Evolutionary conservation across 768 basidiomycete genomes (phyloP).

Genomic region (Cyathus striatus): DNA sequence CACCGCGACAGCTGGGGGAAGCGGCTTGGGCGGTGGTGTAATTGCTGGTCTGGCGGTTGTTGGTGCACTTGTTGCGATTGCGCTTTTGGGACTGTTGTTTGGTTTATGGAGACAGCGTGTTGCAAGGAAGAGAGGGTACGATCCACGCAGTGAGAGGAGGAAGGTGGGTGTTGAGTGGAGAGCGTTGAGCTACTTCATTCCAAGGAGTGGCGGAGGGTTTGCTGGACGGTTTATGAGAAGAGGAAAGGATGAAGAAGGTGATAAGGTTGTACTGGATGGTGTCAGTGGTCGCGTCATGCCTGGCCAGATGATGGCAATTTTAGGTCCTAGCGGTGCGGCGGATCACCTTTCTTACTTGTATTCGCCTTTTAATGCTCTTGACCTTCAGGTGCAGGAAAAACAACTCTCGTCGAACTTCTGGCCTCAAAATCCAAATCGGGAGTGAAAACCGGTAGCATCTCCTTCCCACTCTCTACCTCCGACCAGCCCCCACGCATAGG

Average conservation of each 20-base stretch:
- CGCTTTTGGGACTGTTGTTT: constrained; percentile 53
- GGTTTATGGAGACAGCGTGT: constrained; percentile 59
- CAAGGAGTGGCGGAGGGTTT: constrained; percentile 14
- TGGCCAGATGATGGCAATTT: constrained; percentile 86
- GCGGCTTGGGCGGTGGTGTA: constrained; percentile 70
- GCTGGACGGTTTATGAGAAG: constrained; percentile 4
- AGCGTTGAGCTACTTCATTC: constrained; percentile 62
- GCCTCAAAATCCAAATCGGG: constrained; percentile 82
- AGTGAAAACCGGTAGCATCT: constrained; percentile 55
- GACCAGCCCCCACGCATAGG: constrained; percentile 53
- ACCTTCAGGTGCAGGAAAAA: constrained; percentile 73
- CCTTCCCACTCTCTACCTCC: constrained; percentile 37
- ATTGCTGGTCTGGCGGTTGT: constrained; percentile 89
- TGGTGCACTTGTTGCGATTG: constrained; percentile 54
- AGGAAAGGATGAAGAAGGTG: constrained; percentile 27
- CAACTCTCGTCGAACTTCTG: constrained; percentile 86
- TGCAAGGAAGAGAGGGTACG: constrained; percentile 46
- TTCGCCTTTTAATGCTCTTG: constrained; percentile 1
- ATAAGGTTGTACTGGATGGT: constrained; percentile 64
- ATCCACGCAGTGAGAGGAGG: constrained; percentile 34
- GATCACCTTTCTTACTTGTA: background rate
- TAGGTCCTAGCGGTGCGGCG: constrained; percentile 80
- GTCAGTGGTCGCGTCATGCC: constrained; percentile 68
- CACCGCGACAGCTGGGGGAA: constrained; percentile 20
- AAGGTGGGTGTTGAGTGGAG: constrained; percentile 66